phyloP scores from a whole-genome alignment of 2,329 filamentous ascomycete genomes.

The Penicillium sp. region DNA sequence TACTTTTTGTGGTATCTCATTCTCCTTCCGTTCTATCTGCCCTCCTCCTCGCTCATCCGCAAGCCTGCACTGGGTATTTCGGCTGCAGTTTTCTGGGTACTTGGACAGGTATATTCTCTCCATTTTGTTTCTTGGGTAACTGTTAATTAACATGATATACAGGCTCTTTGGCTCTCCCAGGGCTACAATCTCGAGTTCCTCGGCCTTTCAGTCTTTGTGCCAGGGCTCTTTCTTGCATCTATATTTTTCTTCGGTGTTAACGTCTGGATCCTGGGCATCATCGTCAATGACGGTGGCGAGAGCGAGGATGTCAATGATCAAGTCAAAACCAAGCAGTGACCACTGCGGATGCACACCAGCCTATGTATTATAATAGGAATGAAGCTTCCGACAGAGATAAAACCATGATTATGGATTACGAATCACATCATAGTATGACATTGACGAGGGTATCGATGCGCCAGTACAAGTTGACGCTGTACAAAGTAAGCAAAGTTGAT shows the following conservation, averaged over 20 bases:
- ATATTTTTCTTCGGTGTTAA: conserved; percentile 80
- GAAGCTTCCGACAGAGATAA: neutral
- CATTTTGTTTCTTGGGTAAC: neutral
- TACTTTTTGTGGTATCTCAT: conserved; percentile 99
- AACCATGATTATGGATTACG: neutral
- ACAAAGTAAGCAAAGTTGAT: neutral
- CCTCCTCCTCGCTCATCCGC: conserved; percentile 65
- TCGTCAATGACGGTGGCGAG: conserved; percentile 60
- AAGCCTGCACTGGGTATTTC: conserved; percentile 57
- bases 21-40: conserved; percentile 86
- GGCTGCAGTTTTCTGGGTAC: conserved; percentile 67
- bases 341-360: neutral
- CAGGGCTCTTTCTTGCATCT: conserved; percentile 72
- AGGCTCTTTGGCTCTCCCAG: conserved; percentile 67
- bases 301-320: neutral
- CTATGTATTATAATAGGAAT: neutral
- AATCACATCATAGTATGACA: neutral
- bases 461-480: conserved; percentile 6
- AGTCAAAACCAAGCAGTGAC: neutral
- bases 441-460: conserved; percentile 15
- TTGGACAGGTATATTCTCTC: conserved; percentile 54
- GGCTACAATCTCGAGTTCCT: conserved; percentile 73
- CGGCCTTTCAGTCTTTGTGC: conserved; percentile 75
- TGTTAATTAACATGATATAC: neutral
- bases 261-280: conserved; percentile 76